Evolutionary conservation across 257 asterid genomes (phyloP), one percentile per base, ranked within the genome.

Genomic region (Hygrophila difformis): DNA sequence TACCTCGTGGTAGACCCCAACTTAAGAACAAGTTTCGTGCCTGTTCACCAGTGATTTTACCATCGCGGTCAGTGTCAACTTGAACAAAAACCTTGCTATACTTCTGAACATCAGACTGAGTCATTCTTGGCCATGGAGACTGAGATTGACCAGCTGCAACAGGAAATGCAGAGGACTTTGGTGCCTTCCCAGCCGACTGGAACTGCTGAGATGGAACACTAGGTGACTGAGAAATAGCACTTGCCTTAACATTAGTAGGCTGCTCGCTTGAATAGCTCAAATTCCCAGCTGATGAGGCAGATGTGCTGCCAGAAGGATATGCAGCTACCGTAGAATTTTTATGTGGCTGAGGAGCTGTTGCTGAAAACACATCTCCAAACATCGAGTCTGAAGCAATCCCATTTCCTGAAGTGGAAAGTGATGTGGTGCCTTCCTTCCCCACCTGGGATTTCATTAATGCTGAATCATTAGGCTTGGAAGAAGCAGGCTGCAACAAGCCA

Each of bases 1-100:
- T 65, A 91, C 97, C 97, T 76, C 81, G 74, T 28, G 97, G 95
- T 60, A 74, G 75, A 81, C 67, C 78, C 99, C 99, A 91, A 72
- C 97, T 91, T 62, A 91, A 73, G 70, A 91, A 91, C 50, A 91
- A 82, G 68, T 78, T 69, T 35, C 89, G 91, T 5, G 99, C 99
- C 82, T 91, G 89, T 67, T 71, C 89, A 48, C 95, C 99, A 6
- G 81, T 70, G 43, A 91, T 87, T 69, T 81, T 83, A 51, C 97
- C 99, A 83, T 91, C 99, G 61, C 78, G 64, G 65, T 91, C 97
- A 0, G 76, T 78, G 70, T 86, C 99, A 47, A 87, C 99, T 60
- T 82, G 89, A 69, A 78, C 69, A 74, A 91, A 91, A 47, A 83
- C 93, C 76, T 77, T 83, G 59, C 76, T 58, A 57, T 91, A 91